A percentile compares a stretch with the other conserved stretches of the same genome.
phyloP scores from a whole-genome alignment of 192 early-diverging fungal genomes.

The Dispira parvispora region DNA sequence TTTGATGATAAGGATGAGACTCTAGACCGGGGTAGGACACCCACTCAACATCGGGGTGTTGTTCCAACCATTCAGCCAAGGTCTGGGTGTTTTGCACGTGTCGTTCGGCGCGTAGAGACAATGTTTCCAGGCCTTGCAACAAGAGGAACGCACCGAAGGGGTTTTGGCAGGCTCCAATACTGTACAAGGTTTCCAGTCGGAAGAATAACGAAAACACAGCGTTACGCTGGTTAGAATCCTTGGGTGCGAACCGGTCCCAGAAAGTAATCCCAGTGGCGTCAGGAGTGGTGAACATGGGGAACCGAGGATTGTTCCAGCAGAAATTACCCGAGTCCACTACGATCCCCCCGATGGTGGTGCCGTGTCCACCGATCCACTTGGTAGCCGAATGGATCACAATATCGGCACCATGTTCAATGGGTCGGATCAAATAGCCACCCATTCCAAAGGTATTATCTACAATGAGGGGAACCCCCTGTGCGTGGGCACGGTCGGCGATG shows the following conservation, averaged over 20 bases:
- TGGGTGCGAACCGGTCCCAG: conserved; percentile 72
- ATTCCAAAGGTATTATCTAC: conserved; percentile 97
- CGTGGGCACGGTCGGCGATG: conserved; percentile 65
- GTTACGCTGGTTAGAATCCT: conserved; percentile 40
- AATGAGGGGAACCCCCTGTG: conserved; percentile 69
- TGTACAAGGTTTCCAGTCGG: conserved; percentile 69
- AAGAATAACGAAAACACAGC: conserved; percentile 59
- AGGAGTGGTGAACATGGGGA: conserved; percentile 77
- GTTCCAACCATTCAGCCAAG: conserved; percentile 63
- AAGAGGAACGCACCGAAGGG: conserved; percentile 82
- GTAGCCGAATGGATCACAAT: conserved; percentile 87
- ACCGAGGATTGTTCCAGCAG: conserved; percentile 74
- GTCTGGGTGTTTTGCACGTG: conserved; percentile 63
- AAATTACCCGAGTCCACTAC: conserved; percentile 80
- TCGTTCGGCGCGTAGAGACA: conserved; percentile 75
- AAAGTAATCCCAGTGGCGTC: conserved; percentile 79
- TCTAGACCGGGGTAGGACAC: conserved; percentile 78
- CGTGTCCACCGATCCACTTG: conserved; percentile 89
- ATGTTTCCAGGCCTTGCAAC: conserved; percentile 78
- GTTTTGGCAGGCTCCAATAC: conserved; percentile 68
- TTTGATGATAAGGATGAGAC: conserved; percentile 53
- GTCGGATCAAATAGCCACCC: conserved; percentile 65
- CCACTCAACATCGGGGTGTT: conserved; percentile 60
- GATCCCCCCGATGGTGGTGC: conserved; percentile 82
- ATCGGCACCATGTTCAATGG: conserved; percentile 88